Base-by-base conservation (phyloP, 2,329 filamentous ascomycete genomes). In the Calonectria pteridis region DNA sequence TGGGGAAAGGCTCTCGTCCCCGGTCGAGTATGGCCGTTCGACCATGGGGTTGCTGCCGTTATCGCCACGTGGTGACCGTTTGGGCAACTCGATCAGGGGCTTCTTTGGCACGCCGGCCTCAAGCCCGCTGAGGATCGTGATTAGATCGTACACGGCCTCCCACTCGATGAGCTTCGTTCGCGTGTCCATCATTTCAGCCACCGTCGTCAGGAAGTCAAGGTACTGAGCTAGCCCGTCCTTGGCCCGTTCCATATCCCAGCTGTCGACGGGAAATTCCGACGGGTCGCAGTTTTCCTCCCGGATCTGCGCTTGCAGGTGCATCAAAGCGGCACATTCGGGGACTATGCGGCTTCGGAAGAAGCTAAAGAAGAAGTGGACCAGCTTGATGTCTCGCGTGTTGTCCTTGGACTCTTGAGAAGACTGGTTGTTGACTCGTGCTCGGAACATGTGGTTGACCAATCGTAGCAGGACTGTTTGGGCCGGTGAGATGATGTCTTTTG, bases 171-270 rank as follows among this genome's bases (percentile, higher is more conserved):
- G 90, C 75, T 97, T 93, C 51, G 92, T 90, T 75, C 97, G 94
- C 87, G 95, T 95, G 65, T 95, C 93, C 53, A 93, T 90, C 79
- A 96, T 94, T 81, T 98, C 96, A 0, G 95, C 95, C 33, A 98
- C 91, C 0, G 97, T 96, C 20, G 94, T 95, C 68, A 98, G 94
- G 82, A 98, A 98, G 79, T 98, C 96, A 2, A 98, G 91, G 81
- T 98, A 98, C 83, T 98, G 96, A 66, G 96, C 95, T 1, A 98
- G 91, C 0, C 96, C 96, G 81, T 98, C 96, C 83, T 98, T 98
- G 72, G 97, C 96, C 18, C 96, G 92, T 83, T 98, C 96, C 94
- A 98, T 98, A 80, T 98, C 96, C 96, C 96, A 98, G 59, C 95
- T 90, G 80, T 98, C 97, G 2, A 98, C 92, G 0, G 96, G 96